Conservation (phyloP, 2,329 filamentous ascomycete species). For the Fusarium burgessii region DNA sequence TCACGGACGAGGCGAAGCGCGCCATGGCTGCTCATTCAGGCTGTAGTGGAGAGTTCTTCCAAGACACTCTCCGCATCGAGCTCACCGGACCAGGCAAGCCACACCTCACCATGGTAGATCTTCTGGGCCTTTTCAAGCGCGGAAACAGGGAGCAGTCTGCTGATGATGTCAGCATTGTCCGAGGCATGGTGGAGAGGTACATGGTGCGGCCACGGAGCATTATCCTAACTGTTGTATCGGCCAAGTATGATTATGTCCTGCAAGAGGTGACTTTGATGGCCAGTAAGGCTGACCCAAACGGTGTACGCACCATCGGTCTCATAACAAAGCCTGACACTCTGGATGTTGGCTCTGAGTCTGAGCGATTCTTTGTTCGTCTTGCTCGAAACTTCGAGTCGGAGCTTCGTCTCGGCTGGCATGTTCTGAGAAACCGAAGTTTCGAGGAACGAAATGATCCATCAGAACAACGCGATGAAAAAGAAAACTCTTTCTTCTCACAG, state of each 20-base stretch:
- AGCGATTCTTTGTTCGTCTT: constrained; percentile 58
- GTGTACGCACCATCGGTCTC: constrained; percentile 65
- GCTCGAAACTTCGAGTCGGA: constrained; percentile 60
- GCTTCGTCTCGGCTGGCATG: constrained; percentile 66
- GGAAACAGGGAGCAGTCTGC: constrained; percentile 59
- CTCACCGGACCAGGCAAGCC: constrained; percentile 61
- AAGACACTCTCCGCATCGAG: constrained; percentile 63
- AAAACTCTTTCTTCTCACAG: constrained; percentile 58
- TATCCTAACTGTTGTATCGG: constrained; percentile 69
- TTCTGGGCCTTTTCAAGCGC: constrained; percentile 63
- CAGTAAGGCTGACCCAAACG: constrained; percentile 36
- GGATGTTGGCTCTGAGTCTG: constrained; percentile 45
- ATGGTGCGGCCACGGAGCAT: constrained; percentile 69
- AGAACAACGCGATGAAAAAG: constrained; percentile 54
- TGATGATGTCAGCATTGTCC: constrained; percentile 59
- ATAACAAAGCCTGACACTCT: constrained; percentile 68
- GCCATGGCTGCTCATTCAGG: constrained; percentile 62
- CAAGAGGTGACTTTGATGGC: constrained; percentile 67
- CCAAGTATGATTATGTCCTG: constrained; percentile 68
- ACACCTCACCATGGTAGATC: constrained; percentile 70
- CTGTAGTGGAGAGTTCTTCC: constrained; percentile 55
- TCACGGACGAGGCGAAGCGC: constrained; percentile 56
- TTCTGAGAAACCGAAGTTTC: constrained; percentile 52
- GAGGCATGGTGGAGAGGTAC: constrained; percentile 64
- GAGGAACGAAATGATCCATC: constrained; percentile 43